Evolutionary conservation across 768 basidiomycete species (phyloP).

Genomic region (Boletus rex-veris): DNA sequence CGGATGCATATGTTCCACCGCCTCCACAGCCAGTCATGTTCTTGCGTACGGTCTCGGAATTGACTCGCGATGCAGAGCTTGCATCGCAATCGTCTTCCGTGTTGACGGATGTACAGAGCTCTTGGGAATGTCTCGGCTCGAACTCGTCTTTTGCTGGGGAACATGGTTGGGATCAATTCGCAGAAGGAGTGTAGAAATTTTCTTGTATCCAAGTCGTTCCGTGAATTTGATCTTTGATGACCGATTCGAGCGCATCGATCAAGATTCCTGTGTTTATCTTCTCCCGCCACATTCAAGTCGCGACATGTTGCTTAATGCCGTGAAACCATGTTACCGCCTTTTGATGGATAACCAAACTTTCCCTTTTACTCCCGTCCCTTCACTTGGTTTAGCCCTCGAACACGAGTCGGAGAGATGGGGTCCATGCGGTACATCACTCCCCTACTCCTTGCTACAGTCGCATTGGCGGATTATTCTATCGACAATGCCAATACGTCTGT

Average conservation of each 20-base stretch:
- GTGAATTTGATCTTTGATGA: background rate
- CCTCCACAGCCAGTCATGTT: slow-evolving; percentile 16
- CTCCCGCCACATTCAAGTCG: background rate
- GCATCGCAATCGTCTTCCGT: background rate
- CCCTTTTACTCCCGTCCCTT: background rate
- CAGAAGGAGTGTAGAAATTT: background rate
- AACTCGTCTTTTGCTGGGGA: slow-evolving; percentile 18
- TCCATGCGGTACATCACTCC: background rate
- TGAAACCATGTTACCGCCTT: background rate
- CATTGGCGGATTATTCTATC: slow-evolving; percentile 20
- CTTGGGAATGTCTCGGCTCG: slow-evolving; percentile 18
- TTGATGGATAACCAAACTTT: background rate
- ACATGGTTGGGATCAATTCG: background rate
- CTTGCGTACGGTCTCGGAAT: slow-evolving; percentile 25
- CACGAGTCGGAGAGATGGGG: background rate
- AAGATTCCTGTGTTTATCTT: background rate
- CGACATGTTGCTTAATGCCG: too few species aligned
- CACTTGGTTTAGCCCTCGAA: background rate
- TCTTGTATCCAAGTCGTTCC: background rate
- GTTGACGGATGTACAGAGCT: background rate
- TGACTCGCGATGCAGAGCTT: slow-evolving; percentile 10
- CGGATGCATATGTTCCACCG: background rate
- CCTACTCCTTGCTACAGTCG: slow-evolving; percentile 14
- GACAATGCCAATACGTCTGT: slow-evolving; percentile 25
- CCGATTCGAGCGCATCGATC: background rate